Conservation (phyloP, 73 alveolate species). For the Symbiodinium pilosum region DNA sequence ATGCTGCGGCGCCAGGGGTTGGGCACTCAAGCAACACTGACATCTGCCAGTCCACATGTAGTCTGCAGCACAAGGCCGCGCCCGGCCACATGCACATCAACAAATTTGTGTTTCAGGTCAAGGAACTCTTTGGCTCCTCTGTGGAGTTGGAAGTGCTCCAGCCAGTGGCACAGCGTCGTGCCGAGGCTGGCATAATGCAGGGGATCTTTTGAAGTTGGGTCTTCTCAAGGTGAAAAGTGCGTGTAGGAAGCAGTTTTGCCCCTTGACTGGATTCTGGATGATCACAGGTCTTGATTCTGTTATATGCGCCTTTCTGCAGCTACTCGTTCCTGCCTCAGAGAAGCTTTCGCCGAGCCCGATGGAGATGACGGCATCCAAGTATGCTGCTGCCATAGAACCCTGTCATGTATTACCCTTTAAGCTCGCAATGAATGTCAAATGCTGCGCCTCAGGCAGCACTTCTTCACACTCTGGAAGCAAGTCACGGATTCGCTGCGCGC, state of each 20-base stretch:
- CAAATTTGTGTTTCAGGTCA: conserved; percentile 1
- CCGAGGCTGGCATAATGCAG: too few species aligned
- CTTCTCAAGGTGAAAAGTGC: too few species aligned
- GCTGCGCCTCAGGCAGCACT: conserved; percentile 77
- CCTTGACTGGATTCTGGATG: neutral
- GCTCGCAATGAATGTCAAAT: too few species aligned
- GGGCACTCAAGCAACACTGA: neutral
- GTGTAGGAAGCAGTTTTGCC: neutral
- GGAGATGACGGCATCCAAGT: too few species aligned
- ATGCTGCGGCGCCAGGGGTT: neutral
- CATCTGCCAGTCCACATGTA: too few species aligned
- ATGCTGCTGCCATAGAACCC: neutral
- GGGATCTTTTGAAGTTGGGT: too few species aligned
- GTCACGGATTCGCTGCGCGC: conserved; percentile 75
- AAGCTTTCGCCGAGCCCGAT: too few species aligned
- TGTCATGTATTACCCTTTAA: too few species aligned
- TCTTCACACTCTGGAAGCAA: conserved; percentile 63
- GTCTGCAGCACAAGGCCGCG: too few species aligned
- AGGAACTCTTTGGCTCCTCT: conserved; percentile 66
- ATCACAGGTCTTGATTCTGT: conserved; percentile 31
- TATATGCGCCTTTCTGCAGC: conserved; percentile 85
- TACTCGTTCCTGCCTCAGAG: conserved; percentile 32
- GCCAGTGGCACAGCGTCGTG: conserved; percentile 32
- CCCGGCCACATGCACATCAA: too few species aligned
- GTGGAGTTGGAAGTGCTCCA: conserved; percentile 80